phyloP scores from a whole-genome alignment of 1,139 yeast species.

The Yamadazyma sp. region DNA sequence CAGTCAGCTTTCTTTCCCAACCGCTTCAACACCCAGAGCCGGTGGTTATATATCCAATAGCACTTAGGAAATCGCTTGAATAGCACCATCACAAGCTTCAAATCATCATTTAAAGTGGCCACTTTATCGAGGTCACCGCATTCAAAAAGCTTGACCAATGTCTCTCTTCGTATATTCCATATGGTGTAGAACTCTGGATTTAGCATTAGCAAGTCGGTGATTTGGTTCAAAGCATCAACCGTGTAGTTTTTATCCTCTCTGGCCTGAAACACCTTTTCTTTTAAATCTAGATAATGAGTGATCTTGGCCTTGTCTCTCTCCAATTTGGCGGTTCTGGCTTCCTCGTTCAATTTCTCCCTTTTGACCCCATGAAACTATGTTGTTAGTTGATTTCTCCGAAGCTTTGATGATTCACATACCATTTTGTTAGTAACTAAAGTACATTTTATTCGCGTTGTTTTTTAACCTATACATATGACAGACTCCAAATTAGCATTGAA shows the following conservation, averaged over 20 bases:
- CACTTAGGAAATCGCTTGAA: conserved; percentile 77
- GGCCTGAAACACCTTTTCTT: conserved; percentile 38
- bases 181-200: conserved; percentile 89
- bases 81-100: conserved; percentile 57
- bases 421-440: conserved; percentile 1
- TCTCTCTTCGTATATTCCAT: conserved; percentile 89
- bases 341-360: conserved; percentile 56
- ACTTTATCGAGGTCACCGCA: conserved; percentile 20
- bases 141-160: conserved; percentile 41
- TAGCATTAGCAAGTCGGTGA: conserved; percentile 53
- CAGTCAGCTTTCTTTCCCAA: conserved; percentile 56
- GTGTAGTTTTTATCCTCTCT: conserved; percentile 34
- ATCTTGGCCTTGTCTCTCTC: conserved; percentile 57
- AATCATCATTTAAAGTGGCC: conserved; percentile 54
- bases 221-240: conserved; percentile 43
- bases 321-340: conserved; percentile 54
- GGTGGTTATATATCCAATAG: conserved; percentile 96
- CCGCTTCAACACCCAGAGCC: conserved; percentile 74
- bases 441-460: conserved; percentile 1
- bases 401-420: conserved; percentile 5
- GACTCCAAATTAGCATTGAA: conserved; percentile 55
- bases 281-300: conserved; percentile 49
- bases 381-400: conserved; percentile 11
- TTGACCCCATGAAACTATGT: conserved; percentile 68
- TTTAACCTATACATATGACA: conserved; percentile 8